Percentiles rank a stretch among this genome's conserved stretches.
phyloP scores from a whole-genome alignment of 345 rosid genomes.

The Aquilaria malaccensis region DNA sequence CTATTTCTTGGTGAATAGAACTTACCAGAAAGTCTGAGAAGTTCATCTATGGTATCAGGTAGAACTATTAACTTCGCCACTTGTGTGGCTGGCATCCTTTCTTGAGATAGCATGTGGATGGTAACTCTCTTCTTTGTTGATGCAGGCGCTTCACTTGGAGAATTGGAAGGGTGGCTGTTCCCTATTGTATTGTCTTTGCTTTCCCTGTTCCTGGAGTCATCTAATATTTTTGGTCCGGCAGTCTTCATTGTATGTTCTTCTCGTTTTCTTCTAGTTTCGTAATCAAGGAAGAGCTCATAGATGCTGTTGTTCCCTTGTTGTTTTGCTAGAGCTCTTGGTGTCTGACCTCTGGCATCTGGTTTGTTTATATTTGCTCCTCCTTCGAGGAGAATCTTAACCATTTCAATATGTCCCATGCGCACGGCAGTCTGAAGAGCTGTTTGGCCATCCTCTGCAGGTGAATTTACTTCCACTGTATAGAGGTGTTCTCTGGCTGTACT shows the following conservation, averaged over 20 bases:
- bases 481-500: constrained; percentile 20
- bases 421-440: constrained; percentile 42
- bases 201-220: constrained; percentile 15
- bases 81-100: constrained; percentile 21
- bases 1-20: constrained; percentile 15
- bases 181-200: constrained; percentile 7
- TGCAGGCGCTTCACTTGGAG: constrained; percentile 16
- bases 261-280: constrained; percentile 29
- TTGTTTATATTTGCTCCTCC: constrained; percentile 39
- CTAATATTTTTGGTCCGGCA: constrained; percentile 23
- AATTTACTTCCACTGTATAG: constrained; percentile 16
- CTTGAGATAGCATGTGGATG: constrained; percentile 48
- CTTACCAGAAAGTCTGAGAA: constrained; percentile 84
- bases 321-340: constrained; percentile 45
- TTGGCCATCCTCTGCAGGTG: constrained; percentile 30
- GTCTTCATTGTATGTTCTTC: constrained; percentile 49
- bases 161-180: constrained; percentile 18
- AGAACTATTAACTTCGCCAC: constrained; percentile 59
- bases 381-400: constrained; percentile 51
- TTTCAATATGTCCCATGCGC: constrained; percentile 42
- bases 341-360: constrained; percentile 42
- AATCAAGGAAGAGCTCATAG: constrained; percentile 36
- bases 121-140: constrained; percentile 62
- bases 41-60: constrained; percentile 73
- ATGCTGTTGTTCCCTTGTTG: constrained; percentile 39